These are phyloP conservation scores for Talaromyces proteolyticus DNA, from an alignment of 495 filamentous ascomycete species.

Conservation along the genomic window DNA sequence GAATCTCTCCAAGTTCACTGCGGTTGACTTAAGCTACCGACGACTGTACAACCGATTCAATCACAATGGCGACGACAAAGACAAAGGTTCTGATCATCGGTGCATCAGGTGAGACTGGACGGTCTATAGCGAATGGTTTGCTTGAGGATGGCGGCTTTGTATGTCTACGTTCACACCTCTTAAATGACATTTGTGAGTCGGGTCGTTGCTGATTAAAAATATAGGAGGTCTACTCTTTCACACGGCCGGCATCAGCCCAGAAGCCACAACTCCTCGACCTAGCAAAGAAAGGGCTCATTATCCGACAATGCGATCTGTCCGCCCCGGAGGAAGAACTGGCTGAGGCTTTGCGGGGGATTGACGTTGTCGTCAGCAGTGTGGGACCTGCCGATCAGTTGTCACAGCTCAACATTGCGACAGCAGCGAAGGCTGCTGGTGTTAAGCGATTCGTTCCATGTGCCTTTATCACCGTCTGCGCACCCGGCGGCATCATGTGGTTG, in stretches of 20 bases:
- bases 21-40: not conserved
- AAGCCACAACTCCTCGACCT: slow-evolving; percentile 40
- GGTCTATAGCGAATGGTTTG: slow-evolving; percentile 41
- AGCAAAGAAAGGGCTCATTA: slow-evolving; percentile 37
- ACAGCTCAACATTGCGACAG: slow-evolving; percentile 48
- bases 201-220: not conserved
- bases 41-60: not conserved
- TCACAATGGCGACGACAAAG: slow-evolving; percentile 12
- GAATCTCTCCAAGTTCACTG: not conserved
- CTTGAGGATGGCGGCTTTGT: slow-evolving; percentile 36
- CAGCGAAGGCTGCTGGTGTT: slow-evolving; percentile 48
- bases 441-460: slow-evolving; percentile 55
- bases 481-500: slow-evolving; percentile 41
- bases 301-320: slow-evolving; percentile 41
- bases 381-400: slow-evolving; percentile 37
- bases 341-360: slow-evolving; percentile 37
- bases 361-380: slow-evolving; percentile 50
- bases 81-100: slow-evolving; percentile 41
- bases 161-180: slow-evolving; percentile 6
- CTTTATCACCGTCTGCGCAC: slow-evolving; percentile 43
- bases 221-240: slow-evolving; percentile 44
- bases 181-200: slow-evolving; percentile 1
- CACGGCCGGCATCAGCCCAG: slow-evolving; percentile 40
- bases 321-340: slow-evolving; percentile 40
- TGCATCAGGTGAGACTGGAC: slow-evolving; percentile 43